These are phyloP conservation scores for Rhodotorula babjevae DNA, from an alignment of 768 basidiomycete species.

Conservation along the genomic window DNA sequence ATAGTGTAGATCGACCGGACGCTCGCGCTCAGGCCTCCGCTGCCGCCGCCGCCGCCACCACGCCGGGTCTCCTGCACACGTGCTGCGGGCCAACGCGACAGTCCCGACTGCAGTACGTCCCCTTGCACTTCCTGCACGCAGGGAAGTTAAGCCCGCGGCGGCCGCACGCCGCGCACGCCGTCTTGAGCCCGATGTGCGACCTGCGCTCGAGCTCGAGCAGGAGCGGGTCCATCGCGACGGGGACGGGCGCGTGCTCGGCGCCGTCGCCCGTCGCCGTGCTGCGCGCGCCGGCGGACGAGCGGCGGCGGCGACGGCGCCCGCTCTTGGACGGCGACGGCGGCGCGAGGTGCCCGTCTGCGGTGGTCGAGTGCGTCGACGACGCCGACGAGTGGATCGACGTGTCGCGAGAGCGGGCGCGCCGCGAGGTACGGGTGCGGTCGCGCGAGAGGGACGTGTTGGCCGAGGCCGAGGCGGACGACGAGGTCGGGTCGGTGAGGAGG, in stretches of 20 bases:
- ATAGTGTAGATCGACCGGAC: no score
- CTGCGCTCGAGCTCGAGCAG: conserved; percentile 38
- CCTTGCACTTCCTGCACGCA: conserved; percentile 22
- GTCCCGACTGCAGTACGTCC: conserved; percentile 30
- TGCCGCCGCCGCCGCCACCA: neutral
- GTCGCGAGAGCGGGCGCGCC: neutral
- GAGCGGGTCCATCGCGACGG: conserved; percentile 40
- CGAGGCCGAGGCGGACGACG: neutral
- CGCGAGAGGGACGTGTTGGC: neutral
- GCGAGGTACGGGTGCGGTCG: neutral
- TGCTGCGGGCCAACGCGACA: conserved; percentile 23
- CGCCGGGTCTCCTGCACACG: neutral
- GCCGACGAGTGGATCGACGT: neutral
- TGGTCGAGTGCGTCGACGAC: conserved; percentile 2
- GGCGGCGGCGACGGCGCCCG: neutral
- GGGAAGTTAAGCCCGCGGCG: conserved; percentile 38
- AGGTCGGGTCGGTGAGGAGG: conserved; percentile 13
- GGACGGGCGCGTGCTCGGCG: no score
- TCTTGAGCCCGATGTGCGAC: conserved; percentile 33
- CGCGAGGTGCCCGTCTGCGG: conserved; percentile 9
- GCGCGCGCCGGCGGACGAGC: neutral
- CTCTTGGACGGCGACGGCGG: neutral
- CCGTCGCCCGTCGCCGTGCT: no score
- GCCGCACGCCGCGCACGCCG: conserved; percentile 34
- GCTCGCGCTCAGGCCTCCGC: neutral